Evolutionary conservation across 495 filamentous ascomycete genomes (phyloP), one percentile per base, ranked within the genome.

Genomic region (Apodospora peruviana): DNA sequence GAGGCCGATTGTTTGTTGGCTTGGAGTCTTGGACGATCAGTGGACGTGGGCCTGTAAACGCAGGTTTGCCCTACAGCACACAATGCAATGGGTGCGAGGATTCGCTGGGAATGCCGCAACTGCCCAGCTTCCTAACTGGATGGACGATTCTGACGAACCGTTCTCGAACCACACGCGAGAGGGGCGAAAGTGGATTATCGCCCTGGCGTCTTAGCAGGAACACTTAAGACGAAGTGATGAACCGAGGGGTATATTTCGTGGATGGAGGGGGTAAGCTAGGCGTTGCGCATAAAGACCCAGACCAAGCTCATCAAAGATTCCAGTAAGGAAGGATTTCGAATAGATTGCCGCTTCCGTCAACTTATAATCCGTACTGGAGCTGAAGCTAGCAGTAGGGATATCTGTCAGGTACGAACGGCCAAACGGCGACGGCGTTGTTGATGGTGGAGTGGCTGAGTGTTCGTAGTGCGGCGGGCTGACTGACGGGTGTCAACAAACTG

Each of bases 371-470:
- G n/a, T n/a, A n/a, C n/a, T n/a, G n/a, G n/a, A n/a, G n/a, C n/a
- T n/a, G n/a, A n/a, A n/a, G 50, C 29, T 48, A 32, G 40, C 38
- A 43, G 42, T 27, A 29, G n/a, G 16, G 5, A 8, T 53, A 35
- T 39, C 52, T 59, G 54, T 53, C 54, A 55, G 55, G 49, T 44
- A 48, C 55, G 52, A 53, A 37, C 18, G 22, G 22, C 25, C 27
- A n/a, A n/a, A n/a, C n/a, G 49, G 53, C 39, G 46, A 42, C 24
- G 56, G 45, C 29, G 38, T 52, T 44, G 44, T 36, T 40, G n/a
- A 41, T 20, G 52, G 48, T 40, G 42, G 37, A 57, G 47, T 49
- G 49, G 52, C 48, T 48, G 40, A 44, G 50, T 47, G 27, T 43
- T 18, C 29, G 39, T 46, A 22, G 41, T 47, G 53, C 43, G 51